Base-by-base conservation (phyloP, 345 rosid genomes). In the Arabis alpina region DNA sequence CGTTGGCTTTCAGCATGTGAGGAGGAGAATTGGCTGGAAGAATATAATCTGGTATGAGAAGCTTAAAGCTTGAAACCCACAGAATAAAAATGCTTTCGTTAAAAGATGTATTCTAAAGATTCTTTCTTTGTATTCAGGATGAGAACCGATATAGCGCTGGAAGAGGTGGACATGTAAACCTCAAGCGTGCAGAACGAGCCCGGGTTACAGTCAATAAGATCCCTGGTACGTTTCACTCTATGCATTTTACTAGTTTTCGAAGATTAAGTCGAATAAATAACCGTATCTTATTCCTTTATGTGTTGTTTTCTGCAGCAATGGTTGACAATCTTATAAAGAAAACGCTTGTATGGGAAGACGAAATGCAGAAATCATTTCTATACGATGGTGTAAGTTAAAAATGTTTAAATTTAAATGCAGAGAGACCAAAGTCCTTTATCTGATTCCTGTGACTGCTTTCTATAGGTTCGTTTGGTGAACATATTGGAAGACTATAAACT, bases 21-120 rank as follows among this genome's bases (percentile, higher is more conserved):
- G 78, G 99, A 91, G 72, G 99, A 94, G 54, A 91, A 86, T 67
- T 94, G 99, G 97, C 86, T 94, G 55, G 97, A 94, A 82, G 93
- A 89, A 63, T 94, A 94, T 75, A 88, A 82, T 73, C 92, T 66
- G 77, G 99, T 94, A 77, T 30, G 56, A 6, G 8, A 69, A 80
- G 84, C 50, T 57, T 58, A 34, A 63, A 59, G 43, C 65, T 57
- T 50, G 23, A 76, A 36, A 19, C 27, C 8, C 39, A 7, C 34
- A n/a, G 0, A 15, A 60, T 10, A n/a, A 13, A 49, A 52, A 32
- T 12, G 27, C 19, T 40, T 61, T 13, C 34, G 30, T 42, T 7
- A 5, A 56, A 16, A 3, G 7, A 55, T 44, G 55, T 42, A n/a
- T 45, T 9, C 7, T 54, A 13, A 61, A 36, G 14, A 44, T 9